phyloP scores from a whole-genome alignment of 129 eudicot species.

The Centella asiatica region DNA sequence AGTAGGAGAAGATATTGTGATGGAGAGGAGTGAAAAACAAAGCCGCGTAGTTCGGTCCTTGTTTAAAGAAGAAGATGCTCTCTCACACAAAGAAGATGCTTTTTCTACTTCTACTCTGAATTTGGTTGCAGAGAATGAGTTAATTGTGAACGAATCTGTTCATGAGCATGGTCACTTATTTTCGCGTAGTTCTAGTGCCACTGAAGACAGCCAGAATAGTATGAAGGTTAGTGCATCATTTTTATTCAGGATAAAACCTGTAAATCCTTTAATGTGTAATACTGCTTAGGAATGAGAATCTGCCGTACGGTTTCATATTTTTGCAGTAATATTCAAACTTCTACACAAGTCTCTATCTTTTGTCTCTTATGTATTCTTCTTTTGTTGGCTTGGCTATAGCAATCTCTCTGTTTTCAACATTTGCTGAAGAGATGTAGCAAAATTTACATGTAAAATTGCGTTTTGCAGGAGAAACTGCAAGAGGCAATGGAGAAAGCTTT shows the following conservation, averaged over 20 bases:
- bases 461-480: slow-evolving; percentile 43
- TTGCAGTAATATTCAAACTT: no score
- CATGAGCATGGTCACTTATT: slow-evolving; percentile 56
- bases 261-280: no score
- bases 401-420: not conserved
- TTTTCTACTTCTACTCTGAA: slow-evolving; percentile 31
- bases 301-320: no score
- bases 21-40: slow-evolving; percentile 24
- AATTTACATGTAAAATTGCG: not conserved
- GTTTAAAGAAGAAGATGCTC: slow-evolving; percentile 46
- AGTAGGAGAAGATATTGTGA: slow-evolving; percentile 20
- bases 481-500: slow-evolving; percentile 77
- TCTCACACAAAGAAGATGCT: slow-evolving; percentile 26
- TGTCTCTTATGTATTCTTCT: not conserved
- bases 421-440: not conserved
- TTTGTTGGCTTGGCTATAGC: not conserved
- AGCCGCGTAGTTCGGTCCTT: slow-evolving; percentile 63
- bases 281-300: no score
- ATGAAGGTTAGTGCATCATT: slow-evolving; percentile 42
- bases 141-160: slow-evolving; percentile 74
- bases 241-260: not conserved
- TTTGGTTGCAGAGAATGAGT: slow-evolving; percentile 59
- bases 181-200: slow-evolving; percentile 20
- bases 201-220: slow-evolving; percentile 28
- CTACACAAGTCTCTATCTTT: no score